Evolutionary conservation across 139 green algal genomes (phyloP), one percentile per base, ranked within the genome.

Genomic region (Chlorella sp.): DNA sequence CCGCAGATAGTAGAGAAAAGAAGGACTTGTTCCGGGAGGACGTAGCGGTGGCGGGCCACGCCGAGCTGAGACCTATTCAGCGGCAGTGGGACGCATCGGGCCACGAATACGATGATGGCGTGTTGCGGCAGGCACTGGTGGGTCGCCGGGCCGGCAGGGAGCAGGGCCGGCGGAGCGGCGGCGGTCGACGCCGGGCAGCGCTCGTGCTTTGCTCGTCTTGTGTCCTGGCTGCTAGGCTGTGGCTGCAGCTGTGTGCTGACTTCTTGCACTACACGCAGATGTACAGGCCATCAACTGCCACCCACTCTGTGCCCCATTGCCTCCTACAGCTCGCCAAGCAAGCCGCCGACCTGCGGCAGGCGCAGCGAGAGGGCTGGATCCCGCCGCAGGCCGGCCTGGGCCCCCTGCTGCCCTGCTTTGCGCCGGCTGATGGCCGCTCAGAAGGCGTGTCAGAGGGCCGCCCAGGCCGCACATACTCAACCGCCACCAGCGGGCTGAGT

Each of bases 361-460:
- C 67, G 51, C 85, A 89, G 79, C 67, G 67, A 14, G 48, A 81
- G 38, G 80, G 85, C 41, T 73, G 67, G 48, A 46, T 88, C 11
- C 85, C 80, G 11, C 36, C 83, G 3, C 48, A 40, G 8, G 26
- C 32, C 24, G 7, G 36, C 26, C 56, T 88, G 65, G 38, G 51
- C 34, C 68, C 62, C 28, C 44, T 89, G 40, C 77, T 83, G 58
- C 77, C 85, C 69, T 82, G 51, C 70, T 79, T 89, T 78, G 62
- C 65, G 43, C 56, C 51, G 0, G 60, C 77, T 1, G 60, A 73
- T 8, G 77, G 16, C 77, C 58, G 43, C 44, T n/a, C n/a, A 32
- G 24, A 56, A 58, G 40, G 76, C 54, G 22, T 76, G 40, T 41
- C 56, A 6, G 83, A 87, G 62, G 76, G 56, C 48, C 30, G 26